Conservation (phyloP, 2,329 filamentous ascomycete genomes). For the Colletotrichum liaoningense region DNA sequence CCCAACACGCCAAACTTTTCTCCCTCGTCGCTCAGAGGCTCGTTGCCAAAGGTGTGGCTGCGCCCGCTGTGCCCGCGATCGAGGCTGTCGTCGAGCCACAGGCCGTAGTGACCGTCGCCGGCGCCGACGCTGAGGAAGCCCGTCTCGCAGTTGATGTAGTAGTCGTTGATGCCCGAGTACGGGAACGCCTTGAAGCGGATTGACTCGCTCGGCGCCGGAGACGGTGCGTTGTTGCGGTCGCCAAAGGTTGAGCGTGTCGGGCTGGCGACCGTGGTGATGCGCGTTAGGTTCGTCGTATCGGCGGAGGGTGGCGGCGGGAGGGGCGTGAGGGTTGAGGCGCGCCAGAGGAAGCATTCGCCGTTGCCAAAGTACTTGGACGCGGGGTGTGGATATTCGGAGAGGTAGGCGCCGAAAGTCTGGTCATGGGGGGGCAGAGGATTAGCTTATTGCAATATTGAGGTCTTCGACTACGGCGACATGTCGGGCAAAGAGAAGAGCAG, state of each 20-base stretch:
- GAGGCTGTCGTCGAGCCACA: slow-evolving; percentile 91
- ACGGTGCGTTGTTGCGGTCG: slow-evolving; percentile 42
- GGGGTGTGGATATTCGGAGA: slow-evolving; percentile 88
- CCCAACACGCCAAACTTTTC: slow-evolving; percentile 91
- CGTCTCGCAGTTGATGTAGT: slow-evolving; percentile 92
- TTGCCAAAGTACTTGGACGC: slow-evolving; percentile 91
- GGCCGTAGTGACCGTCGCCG: slow-evolving; percentile 87
- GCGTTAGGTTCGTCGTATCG: slow-evolving; percentile 60
- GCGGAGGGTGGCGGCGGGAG: slow-evolving; percentile 63
- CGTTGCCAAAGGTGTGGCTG: slow-evolving; percentile 95
- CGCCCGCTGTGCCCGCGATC: slow-evolving; percentile 85
- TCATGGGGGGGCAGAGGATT: not conserved
- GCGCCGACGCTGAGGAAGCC: slow-evolving; percentile 89
- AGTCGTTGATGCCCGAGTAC: slow-evolving; percentile 96
- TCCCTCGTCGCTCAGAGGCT: slow-evolving; percentile 91
- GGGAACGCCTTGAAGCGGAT: slow-evolving; percentile 98
- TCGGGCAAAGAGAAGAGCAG: not conserved
- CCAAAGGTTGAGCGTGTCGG: slow-evolving; percentile 37
- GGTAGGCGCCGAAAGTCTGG: slow-evolving; percentile 90
- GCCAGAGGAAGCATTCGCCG: slow-evolving; percentile 87
- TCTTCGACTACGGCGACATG: not conserved
- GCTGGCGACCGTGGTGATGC: slow-evolving; percentile 54
- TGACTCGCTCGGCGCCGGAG: slow-evolving; percentile 71
- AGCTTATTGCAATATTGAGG: not conserved
- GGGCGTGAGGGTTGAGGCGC: slow-evolving; percentile 68